Evolutionary conservation across 345 rosid genomes (phyloP), one percentile per base, ranked within the genome.

Genomic region (Raphanus sativus): DNA sequence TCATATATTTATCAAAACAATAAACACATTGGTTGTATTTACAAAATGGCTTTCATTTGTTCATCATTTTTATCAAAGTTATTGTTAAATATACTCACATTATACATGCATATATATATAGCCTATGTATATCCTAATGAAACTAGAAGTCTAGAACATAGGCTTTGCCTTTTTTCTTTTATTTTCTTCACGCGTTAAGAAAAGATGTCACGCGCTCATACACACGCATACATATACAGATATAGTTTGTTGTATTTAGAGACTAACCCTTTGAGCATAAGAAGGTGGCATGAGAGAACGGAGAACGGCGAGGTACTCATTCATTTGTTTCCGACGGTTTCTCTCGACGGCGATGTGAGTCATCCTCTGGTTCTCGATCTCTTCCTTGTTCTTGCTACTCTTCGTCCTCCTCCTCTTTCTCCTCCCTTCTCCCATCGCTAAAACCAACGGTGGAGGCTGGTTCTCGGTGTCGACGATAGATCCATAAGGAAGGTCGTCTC

Each of bases 321-420:
- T 93, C 98, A 93, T 93, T 75, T 87, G 97, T 79, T 91, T 93
- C 71, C 98, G 90, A 64, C 98, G 97, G 84, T 93, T 93, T 45
- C 98, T 88, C 85, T 93, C 98, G 36, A 93, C 96, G 12, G 94
- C 89, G 77, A 93, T 93, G 81, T 93, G 98, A 83, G 96, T 93
- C 88, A 88, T 89, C 81, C 98, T 87, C 77, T 93, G 97, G 73
- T 83, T 93, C 87, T 93, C 98, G 4, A 93, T 85, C 76, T 93
- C 96, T 77, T 93, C 96, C 67, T 86, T 89, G 85, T 91, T 89
- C 89, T 89, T 93, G 40, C 76, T 73, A 81, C 76, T 87, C 79
- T 81, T 86, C 9, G 88, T 79, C 62, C 97, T 86, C 71, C 92
- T 81, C 85, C 91, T 93, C 65, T 89, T 77, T 68, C 92, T 74